Evolutionary conservation across 257 asterid genomes (phyloP), one percentile per base, ranked within the genome.

Genomic region (Henckelia pumila): DNA sequence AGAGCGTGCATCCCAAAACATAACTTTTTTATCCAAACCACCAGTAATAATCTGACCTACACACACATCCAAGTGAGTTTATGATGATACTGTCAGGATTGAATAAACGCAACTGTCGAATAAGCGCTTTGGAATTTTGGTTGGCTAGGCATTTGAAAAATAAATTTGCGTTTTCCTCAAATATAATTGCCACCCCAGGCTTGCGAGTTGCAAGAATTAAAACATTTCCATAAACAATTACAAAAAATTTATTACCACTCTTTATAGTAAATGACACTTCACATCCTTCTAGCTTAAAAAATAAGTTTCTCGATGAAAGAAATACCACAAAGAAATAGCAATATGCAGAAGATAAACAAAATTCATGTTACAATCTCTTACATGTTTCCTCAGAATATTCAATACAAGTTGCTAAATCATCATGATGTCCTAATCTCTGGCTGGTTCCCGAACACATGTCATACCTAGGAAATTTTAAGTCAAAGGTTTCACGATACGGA

Each of bases 11-110:
- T 94, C 99, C 97, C 97, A 94, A 63, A 89, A 80, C 73, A 72
- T 85, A 16, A 94, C 77, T 75, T 81, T 94, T 68, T 69, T 85
- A 76, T 91, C 99, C 96, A 92, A 91, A 61, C 95, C 87, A 73
- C 87, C 85, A 11, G 83, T 77, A 74, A 88, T 67, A 57, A 83
- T 44, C 69, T 88, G 91, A 79, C 86, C 99, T 94, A 68, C 68
- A 40, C 50, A 75, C 10, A 52, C 55, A 71, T 13, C n/a, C 11
- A 63, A 59, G 50, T 23, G 29, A 37, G 69, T 7, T 61, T 21
- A 20, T 40, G 50, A 37, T 35, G 21, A 66, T 2, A 4, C 30
- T 49, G 59, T 47, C 70, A 28, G 23, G 73, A 33, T 44, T 23
- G 22, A 32, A 59, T 24, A 68, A 66, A 44, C 37, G 13, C 32